Base-by-base conservation (phyloP, 331 rosid species). In the Acacia pycnantha region DNA sequence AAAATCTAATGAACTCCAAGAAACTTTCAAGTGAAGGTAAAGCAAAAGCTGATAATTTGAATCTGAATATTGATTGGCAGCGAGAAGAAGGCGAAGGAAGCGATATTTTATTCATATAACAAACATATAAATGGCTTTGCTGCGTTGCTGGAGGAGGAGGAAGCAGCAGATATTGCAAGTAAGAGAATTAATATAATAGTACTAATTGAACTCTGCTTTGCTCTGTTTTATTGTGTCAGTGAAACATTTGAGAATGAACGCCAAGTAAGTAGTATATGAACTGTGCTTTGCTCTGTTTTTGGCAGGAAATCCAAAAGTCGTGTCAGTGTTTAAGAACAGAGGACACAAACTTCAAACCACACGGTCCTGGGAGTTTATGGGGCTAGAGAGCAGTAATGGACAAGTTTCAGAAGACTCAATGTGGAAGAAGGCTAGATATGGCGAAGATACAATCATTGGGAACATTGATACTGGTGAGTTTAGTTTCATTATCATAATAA, bases 51-150 rank as follows among this genome's bases (percentile, higher is more conserved):
- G 11, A 29, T 64, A 2, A 8, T 29, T 64, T 64, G 43, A 64
- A 29, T 15, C 43, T 64, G 12, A 13, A 64, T 76, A 29, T 82
- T 61, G 56, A 41, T 22, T 70, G 61, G 19, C 24, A 88, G 90
- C 76, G 73, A 84, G 50, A 93, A 89, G 40, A 79, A 81, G 72
- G 92, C 92, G 5, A 82, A 74, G 70, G 93, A 87, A 70, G 89
- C 91, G 35, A 83, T 92, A 11, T 85, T 88, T 78, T 89, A 90
- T 83, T 90, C 95, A 2, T 90, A 92, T 40, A 88, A 88, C 61
- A 88, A 80, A 73, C 88, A 89, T 80, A 92, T 91, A 73, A 92
- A 92, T 87, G 97, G 91, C 16, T 91, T 92, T 79, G 89, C 97
- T 73, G 93, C 91, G n/a, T 70, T 87, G 35, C 84, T 92, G 41